Conservation (phyloP, 192 early-diverging fungal genomes). For the Podila clonocystis region DNA sequence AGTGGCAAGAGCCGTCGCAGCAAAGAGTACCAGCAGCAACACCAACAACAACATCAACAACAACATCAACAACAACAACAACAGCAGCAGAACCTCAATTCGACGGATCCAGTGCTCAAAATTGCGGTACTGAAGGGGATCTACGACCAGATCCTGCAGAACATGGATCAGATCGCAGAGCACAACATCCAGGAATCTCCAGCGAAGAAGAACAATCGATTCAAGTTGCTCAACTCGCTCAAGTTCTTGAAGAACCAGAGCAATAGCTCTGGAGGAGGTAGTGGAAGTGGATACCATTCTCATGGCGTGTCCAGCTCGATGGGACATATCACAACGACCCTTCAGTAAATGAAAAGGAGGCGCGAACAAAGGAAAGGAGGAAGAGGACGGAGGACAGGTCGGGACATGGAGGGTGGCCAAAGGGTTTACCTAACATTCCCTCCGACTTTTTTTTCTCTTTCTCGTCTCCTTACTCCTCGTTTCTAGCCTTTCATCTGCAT, state of each 20-base stretch:
- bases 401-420: too few species aligned
- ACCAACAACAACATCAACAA: neutral
- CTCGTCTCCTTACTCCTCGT: too few species aligned
- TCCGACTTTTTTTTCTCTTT: too few species aligned
- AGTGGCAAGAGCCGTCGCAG: constrained; percentile 18
- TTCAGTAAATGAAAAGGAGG: too few species aligned
- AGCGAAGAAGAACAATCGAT: constrained; percentile 44
- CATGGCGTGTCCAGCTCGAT: neutral
- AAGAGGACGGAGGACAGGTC: too few species aligned
- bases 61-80: constrained; percentile 4
- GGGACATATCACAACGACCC: neutral
- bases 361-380: too few species aligned
- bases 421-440: too few species aligned
- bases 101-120: constrained; percentile 51
- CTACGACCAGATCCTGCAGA: constrained; percentile 55
- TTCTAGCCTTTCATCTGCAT: too few species aligned
- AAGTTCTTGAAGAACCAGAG: constrained; percentile 26
- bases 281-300: neutral
- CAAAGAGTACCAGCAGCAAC: constrained; percentile 3
- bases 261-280: constrained; percentile 2
- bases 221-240: constrained; percentile 42
- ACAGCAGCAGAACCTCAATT: constrained; percentile 8
- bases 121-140: constrained; percentile 55
- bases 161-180: constrained; percentile 44
- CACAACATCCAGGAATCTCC: constrained; percentile 41